A percentile compares a stretch with the other conserved stretches of the same genome.
Evolutionary conservation across 768 basidiomycete genomes (phyloP).

Genomic region (Rhizopogon vesiculosus): DNA sequence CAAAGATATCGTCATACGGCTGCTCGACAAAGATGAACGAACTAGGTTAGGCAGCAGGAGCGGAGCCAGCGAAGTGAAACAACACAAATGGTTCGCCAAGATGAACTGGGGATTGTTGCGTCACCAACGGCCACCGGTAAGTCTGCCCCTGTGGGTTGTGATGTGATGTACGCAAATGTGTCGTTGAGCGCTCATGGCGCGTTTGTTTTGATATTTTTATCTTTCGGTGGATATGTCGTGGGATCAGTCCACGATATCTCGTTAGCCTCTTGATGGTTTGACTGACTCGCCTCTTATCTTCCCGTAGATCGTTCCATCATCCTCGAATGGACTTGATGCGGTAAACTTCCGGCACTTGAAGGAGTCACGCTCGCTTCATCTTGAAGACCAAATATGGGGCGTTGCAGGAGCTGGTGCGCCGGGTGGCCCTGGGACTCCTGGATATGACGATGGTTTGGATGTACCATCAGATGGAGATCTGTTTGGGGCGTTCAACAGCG

Average conservation of each 20-base stretch:
- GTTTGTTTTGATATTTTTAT: background rate
- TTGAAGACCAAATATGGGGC: constrained; percentile 60
- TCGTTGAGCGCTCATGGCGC: background rate
- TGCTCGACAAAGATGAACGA: constrained; percentile 90
- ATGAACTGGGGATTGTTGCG: constrained; percentile 96
- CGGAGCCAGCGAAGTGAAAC: constrained; percentile 97
- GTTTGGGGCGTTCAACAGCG: constrained; percentile 86
- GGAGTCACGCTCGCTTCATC: constrained; percentile 87
- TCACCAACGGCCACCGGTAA: constrained; percentile 88
- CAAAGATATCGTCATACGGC: constrained; percentile 81
- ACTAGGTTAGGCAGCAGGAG: constrained; percentile 85
- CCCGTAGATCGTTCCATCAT: constrained; percentile 71
- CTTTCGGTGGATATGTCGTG: background rate
- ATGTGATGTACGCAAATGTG: background rate
- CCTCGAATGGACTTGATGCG: constrained; percentile 73
- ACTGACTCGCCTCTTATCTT: constrained; percentile 22
- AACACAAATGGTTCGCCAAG: constrained; percentile 96
- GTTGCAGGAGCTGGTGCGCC: constrained; percentile 27
- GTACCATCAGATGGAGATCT: constrained; percentile 52
- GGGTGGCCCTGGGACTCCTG: constrained; percentile 32
- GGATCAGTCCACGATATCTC: constrained; percentile 8
- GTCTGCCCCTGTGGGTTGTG: constrained; percentile 21
- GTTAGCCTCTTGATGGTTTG: constrained; percentile 2
- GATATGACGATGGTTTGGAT: constrained; percentile 41
- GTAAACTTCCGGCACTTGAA: constrained; percentile 88